Percentiles rank a stretch among this genome's conserved stretches.
These are phyloP conservation scores for Bryum argenteum DNA, from an alignment of 225 moss, liverwort and hornwort species.

Conservation along the genomic window DNA sequence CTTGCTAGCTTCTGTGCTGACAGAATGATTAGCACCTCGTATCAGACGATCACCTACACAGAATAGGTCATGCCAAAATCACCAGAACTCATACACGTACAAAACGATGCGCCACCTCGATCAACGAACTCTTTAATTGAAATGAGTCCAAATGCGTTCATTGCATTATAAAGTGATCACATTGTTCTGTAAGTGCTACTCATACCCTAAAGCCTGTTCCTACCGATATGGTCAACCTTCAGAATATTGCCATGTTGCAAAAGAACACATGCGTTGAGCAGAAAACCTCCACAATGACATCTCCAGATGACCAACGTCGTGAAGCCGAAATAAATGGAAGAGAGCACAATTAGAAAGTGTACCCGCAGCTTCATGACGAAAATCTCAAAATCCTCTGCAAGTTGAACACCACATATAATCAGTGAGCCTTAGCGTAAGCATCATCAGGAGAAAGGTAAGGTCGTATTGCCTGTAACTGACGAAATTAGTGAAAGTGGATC, in stretches of 20 bases:
- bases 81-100: conserved; percentile 3
- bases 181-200: neutral
- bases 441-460: neutral
- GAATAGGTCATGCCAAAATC: neutral
- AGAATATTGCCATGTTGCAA: conserved; percentile 1
- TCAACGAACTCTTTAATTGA: conserved; percentile 15
- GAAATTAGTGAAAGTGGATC: no score
- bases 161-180: neutral
- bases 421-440: neutral
- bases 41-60: neutral
- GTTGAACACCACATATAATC: conserved; percentile 5
- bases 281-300: neutral
- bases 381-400: conserved; percentile 54
- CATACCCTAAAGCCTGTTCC: neutral
- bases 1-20: neutral
- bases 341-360: neutral
- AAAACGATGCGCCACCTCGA: neutral
- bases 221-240: conserved; percentile 1
- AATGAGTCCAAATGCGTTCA: neutral
- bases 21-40: neutral
- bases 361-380: conserved; percentile 16
- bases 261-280: neutral
- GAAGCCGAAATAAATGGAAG: conserved; percentile 4
- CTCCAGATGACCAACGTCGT: conserved; percentile 25
- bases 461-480: no score